Evolutionary conservation across 2,329 filamentous ascomycete genomes (phyloP).

Genomic region (Orbilia brochopaga): DNA sequence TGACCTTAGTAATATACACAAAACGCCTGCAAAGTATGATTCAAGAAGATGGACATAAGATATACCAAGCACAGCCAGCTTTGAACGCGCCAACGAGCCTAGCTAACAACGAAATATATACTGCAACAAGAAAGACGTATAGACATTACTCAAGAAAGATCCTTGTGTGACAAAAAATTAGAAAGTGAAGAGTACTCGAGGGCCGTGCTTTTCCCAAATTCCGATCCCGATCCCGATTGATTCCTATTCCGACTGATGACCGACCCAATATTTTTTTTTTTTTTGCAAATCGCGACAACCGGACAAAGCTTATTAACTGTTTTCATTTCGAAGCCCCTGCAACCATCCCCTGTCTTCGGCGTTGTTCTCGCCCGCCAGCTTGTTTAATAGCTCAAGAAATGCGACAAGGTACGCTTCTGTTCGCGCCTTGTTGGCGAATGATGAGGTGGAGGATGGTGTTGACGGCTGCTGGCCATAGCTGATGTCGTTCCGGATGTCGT

Average conservation of each 20-base stretch:
- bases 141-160: constrained; percentile 29
- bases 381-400: constrained; percentile 46
- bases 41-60: constrained; percentile 1
- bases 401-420: constrained; percentile 50
- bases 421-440: constrained; percentile 49
- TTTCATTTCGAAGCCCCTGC: constrained; percentile 45
- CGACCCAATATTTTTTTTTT: neutral
- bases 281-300: neutral
- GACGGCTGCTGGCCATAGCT: constrained; percentile 49
- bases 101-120: constrained; percentile 5
- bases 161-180: no score
- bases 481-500: constrained; percentile 46
- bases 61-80: constrained; percentile 9
- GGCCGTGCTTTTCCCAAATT: neutral
- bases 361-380: constrained; percentile 47
- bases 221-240: neutral
- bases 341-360: constrained; percentile 48
- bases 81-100: neutral
- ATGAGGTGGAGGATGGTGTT: constrained; percentile 48
- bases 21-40: constrained; percentile 43
- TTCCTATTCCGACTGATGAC: no score
- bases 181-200: neutral
- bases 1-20: constrained; percentile 48
- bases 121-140: constrained; percentile 20
- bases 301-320: constrained; percentile 3